Percentiles rank a stretch among this genome's conserved stretches.
phyloP scores from a whole-genome alignment of 345 rosid species.

The Eucalyptus grandis region DNA sequence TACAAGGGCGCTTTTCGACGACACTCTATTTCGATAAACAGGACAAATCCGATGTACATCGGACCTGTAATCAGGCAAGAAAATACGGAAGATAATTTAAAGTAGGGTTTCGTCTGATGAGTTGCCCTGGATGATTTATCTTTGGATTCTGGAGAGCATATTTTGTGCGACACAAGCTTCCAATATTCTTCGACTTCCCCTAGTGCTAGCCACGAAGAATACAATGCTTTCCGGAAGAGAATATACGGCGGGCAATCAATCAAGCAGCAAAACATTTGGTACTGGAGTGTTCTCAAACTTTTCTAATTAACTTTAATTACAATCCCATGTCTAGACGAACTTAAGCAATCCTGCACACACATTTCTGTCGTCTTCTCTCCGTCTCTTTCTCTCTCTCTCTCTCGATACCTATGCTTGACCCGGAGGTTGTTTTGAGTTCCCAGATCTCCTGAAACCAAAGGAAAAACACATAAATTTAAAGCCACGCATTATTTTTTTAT shows the following conservation, averaged over 20 bases:
- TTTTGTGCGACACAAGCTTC: slow-evolving; percentile 23
- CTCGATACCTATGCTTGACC: slow-evolving; percentile 20
- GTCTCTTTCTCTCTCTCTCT: neutral
- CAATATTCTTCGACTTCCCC: neutral
- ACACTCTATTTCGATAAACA: neutral
- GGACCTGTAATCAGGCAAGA: neutral
- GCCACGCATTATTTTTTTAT: neutral
- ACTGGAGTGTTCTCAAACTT: neutral
- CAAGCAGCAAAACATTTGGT: neutral
- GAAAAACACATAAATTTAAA: neutral
- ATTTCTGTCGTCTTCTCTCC: neutral
- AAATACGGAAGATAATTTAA: neutral
- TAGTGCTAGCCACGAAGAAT: neutral
- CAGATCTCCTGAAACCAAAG: slow-evolving; percentile 25
- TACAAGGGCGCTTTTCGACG: neutral
- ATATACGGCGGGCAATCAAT: neutral
- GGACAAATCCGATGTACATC: neutral
- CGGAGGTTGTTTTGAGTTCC: slow-evolving; percentile 42
- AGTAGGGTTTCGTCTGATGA: neutral
- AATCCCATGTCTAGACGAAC: neutral
- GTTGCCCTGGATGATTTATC: neutral
- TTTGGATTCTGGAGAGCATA: neutral
- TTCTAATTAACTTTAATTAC: neutral
- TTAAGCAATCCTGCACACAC: neutral
- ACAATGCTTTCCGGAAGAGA: neutral